Base-by-base conservation (phyloP, 2,329 filamentous ascomycete species). In the Endoconidiophora polonica region DNA sequence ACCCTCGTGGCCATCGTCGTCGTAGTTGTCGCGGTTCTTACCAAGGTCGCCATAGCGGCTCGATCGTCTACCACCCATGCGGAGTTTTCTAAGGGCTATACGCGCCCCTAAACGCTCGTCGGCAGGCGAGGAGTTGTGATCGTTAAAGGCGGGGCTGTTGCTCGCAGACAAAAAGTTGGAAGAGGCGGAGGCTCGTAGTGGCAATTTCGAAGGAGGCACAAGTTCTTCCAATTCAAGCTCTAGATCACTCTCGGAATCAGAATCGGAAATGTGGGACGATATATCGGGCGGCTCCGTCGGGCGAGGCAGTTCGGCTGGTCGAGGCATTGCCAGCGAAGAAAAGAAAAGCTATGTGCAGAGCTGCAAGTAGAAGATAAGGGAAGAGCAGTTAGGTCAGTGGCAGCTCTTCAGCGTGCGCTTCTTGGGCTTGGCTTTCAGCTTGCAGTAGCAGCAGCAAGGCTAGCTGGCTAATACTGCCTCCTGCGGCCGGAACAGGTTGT, bases 191-290 rank as follows among this genome's bases (percentile, higher is more conserved):
- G n/a, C 66, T 65, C 53, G 66, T 61, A 61, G 40, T 16, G 39
- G 24, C 14, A 45, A 58, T 33, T 60, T 59, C 18, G 61, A 62
- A 52, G 61, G 61, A 50, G 84, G 83, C 61, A 88, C 83, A 57
- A 91, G 78, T 69, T 90, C 85, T 59, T 86, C 74, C 57, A 86
- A 73, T 58, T 88, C 82, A 59, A 91, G 71, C 55, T 85, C 81
- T 57, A 81, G 76, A 62, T 90, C 83, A 55, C 66, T 64, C 51
- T 81, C 68, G 46, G 81, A 85, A 62, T 88, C 83, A 65, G 79
- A 70, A 59, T 43, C 24, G 20, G 47, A 44, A 20, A 43, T 23
- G 29, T 23, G 33, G 7, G 46, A 38, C 7, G 73, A 72, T 54
- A 74, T 77, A 65, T 82, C 77, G 65, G 79, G 79, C 60, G 75